Percentiles rank a stretch among this genome's conserved stretches.
Evolutionary conservation across 805 yeast species (phyloP).

Genomic region (Nakazawaea ambrosiae): DNA sequence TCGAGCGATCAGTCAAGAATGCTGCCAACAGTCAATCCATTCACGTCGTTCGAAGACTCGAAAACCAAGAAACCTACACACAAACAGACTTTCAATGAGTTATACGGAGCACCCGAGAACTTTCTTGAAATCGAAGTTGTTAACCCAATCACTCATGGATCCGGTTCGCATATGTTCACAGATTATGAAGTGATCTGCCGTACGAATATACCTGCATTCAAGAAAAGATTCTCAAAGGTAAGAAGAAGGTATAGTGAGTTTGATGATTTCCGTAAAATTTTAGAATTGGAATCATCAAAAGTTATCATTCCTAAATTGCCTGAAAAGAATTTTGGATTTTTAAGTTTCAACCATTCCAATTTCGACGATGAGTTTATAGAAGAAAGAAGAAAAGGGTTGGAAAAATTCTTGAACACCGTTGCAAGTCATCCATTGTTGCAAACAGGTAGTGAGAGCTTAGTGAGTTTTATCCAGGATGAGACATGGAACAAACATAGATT

Average conservation of each 20-base stretch:
- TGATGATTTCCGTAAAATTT: constrained; percentile 66
- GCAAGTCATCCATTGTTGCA: constrained; percentile 93
- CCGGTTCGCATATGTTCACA: constrained; percentile 65
- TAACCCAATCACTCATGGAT: constrained; percentile 72
- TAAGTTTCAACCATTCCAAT: constrained; percentile 48
- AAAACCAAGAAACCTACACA: constrained; percentile 19
- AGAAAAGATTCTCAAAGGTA: constrained; percentile 53
- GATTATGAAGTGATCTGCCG: constrained; percentile 88
- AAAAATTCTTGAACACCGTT: constrained; percentile 66
- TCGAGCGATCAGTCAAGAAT: no score
- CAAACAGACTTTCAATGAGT: constrained; percentile 66
- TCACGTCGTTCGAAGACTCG: constrained; percentile 13
- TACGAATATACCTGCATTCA: constrained; percentile 87
- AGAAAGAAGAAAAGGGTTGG: constrained; percentile 75
- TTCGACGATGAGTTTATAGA: constrained; percentile 82
- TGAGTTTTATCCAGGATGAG: constrained; percentile 83
- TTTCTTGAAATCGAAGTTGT: constrained; percentile 86
- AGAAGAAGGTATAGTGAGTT: constrained; percentile 89
- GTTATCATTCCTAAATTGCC: constrained; percentile 87
- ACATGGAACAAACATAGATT: constrained; percentile 50
- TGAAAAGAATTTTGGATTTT: constrained; percentile 59
- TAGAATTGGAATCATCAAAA: constrained; percentile 69
- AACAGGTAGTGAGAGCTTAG: constrained; percentile 72
- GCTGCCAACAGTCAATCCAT: constrained; percentile 14
- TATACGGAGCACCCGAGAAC: constrained; percentile 92